A percentile compares a stretch with the other conserved stretches of the same genome.
Conservation (phyloP, 1,139 yeast species). For the Geotrichum klebahnii region DNA sequence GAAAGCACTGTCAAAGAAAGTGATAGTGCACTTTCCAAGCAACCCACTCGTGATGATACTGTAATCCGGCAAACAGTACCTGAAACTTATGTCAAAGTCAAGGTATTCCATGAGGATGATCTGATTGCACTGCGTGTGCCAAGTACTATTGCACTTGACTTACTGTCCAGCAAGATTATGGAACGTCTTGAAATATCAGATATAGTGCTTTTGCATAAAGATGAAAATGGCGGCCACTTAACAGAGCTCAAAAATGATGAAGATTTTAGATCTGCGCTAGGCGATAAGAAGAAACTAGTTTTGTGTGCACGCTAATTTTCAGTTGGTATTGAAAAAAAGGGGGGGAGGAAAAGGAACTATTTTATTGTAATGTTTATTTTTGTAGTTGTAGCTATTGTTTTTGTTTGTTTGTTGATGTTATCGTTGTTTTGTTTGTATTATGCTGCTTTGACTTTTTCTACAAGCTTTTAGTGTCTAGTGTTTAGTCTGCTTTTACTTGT, state of each 20-base stretch:
- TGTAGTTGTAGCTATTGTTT: no score
- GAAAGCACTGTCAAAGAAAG: no score
- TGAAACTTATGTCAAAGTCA: constrained; percentile 56
- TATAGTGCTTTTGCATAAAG: constrained; percentile 34
- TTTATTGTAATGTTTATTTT: constrained; percentile 2
- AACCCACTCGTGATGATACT: not conserved
- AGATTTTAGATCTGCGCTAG: constrained; percentile 35
- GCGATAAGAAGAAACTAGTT: constrained; percentile 38
- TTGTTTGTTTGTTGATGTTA: no score
- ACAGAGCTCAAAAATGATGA: constrained; percentile 33
- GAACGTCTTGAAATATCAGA: constrained; percentile 52
- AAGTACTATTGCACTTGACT: constrained; percentile 53
- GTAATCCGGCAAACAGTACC: constrained; percentile 22
- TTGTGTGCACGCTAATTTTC: constrained; percentile 33
- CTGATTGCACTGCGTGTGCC: constrained; percentile 83
- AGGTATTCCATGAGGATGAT: constrained; percentile 85
- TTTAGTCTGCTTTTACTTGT: no score
- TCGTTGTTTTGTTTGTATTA: no score
- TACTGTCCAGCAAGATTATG: constrained; percentile 58
- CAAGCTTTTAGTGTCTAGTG: no score
- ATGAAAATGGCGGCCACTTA: constrained; percentile 32
- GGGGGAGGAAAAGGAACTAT: constrained; percentile 11
- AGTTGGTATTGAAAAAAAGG: no score
- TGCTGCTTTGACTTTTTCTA: no score
- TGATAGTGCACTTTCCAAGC: not conserved